phyloP scores from a whole-genome alignment of 768 basidiomycete species.

The Boletus rufocinnamomeus region DNA sequence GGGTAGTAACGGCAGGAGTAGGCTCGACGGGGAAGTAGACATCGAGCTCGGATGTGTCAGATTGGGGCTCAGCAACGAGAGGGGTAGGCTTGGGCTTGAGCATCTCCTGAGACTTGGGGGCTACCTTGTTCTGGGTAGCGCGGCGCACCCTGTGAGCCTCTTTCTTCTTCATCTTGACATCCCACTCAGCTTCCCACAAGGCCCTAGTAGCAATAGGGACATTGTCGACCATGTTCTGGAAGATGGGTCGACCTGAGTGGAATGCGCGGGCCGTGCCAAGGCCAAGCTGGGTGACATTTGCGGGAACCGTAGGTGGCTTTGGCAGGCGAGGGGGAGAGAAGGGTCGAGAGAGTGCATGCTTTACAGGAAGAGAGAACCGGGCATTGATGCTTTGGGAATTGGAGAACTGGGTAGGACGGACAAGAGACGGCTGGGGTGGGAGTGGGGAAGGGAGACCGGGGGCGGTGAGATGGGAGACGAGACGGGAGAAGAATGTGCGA shows the following conservation, averaged over 20 bases:
- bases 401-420: constrained; percentile 21
- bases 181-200: constrained; percentile 73
- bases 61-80: constrained; percentile 4
- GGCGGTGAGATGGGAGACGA: constrained; percentile 58
- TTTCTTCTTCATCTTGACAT: constrained; percentile 55
- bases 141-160: constrained; percentile 28
- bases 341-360: constrained; percentile 50
- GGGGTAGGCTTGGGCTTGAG: constrained; percentile 26
- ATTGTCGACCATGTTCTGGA: constrained; percentile 79
- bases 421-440: constrained; percentile 7
- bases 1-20: constrained; percentile 53
- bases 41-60: constrained; percentile 48
- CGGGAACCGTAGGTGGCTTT: constrained; percentile 50
- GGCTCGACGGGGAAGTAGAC: constrained; percentile 56
- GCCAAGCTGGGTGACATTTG: constrained; percentile 65
- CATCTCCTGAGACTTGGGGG: constrained; percentile 31
- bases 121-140: constrained; percentile 19
- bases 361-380: constrained; percentile 57
- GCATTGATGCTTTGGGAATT: constrained; percentile 47
- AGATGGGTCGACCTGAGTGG: constrained; percentile 69
- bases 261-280: constrained; percentile 78
- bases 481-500: constrained; percentile 53
- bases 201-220: constrained; percentile 77
- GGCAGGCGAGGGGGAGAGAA: constrained; percentile 56
- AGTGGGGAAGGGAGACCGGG: constrained; percentile 48